Base-by-base conservation (phyloP, 768 basidiomycete genomes). In the Tricholoma bakamatsutake region DNA sequence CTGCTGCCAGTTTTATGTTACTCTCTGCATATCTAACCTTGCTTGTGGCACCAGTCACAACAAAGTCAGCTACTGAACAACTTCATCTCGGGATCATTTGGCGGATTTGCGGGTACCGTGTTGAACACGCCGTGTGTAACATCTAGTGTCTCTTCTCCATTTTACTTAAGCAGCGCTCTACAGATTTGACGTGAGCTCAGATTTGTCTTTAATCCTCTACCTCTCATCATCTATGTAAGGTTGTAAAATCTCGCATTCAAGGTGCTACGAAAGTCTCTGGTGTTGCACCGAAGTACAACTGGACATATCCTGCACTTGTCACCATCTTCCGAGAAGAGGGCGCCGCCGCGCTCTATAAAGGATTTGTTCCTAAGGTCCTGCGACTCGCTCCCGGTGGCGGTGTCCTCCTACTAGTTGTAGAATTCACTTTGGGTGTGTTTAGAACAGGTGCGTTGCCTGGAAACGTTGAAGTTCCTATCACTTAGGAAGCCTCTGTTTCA, bases 361-460 rank as follows among this genome's bases (percentile, higher is more conserved):
- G 96, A 33, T 99, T 98, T 70, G 77, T 90, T 13, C 96, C 96
- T 28, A 99, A 99, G 70, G 94, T 97, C 3, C 80, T 98, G 42
- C 83, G 96, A 61, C 80, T 99, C 24, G 96, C 95, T 11, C 96
- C 96, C 0, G 96, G 96, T 43, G 96, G 96, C 50, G 96, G 96
- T 68, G 87, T 99, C 11, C 71, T 99, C 30, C 75, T 99, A 28
- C 80, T 99, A 33, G 95, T 95, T n/a, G 93, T 95, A 15, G 92
- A 94, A 69, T 85, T 90, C 58, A 92, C 90, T 2, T 70, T 93
- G 37, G 83, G 80, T 17, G 63, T 88, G 55, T 92, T 95, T 70
- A 82, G 92, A 60, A 76, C 83, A 64, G 80, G 89, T 90, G 59
- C 18, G 75, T 66, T 9, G 24, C 52, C 54, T 34, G 34, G 30